Conservation (phyloP, 2,329 filamentous ascomycete genomes). For the Calonectria leucothoes region DNA sequence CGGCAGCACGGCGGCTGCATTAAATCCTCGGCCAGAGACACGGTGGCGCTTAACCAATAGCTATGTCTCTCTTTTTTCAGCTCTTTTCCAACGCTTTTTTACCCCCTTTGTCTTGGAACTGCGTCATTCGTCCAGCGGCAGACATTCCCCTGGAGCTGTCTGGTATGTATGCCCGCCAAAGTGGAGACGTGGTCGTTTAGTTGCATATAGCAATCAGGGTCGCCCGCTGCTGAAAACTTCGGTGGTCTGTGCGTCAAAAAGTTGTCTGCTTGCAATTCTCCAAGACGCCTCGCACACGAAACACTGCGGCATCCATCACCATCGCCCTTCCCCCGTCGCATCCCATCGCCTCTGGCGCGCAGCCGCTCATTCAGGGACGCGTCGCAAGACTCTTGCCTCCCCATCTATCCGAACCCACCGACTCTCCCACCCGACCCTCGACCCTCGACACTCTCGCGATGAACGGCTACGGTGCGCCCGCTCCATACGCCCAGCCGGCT, state of each 20-base stretch:
- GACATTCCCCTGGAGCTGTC: conserved; percentile 30
- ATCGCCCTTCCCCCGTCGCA: conserved; percentile 14
- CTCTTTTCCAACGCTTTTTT: conserved; percentile 2
- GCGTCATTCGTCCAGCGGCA: conserved; percentile 32
- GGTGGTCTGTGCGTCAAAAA: conserved; percentile 41
- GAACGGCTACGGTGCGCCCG: conserved; percentile 66
- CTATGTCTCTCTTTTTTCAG: background rate
- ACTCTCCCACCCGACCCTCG: conserved; percentile 1
- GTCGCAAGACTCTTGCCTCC: conserved; percentile 12
- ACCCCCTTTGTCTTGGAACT: conserved; percentile 24
- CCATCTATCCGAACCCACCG: background rate
- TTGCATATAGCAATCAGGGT: conserved; percentile 22
- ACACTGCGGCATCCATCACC: conserved; percentile 24
- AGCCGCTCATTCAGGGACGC: conserved; percentile 1
- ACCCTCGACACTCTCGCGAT: conserved; percentile 53
- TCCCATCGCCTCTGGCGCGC: conserved; percentile 9
- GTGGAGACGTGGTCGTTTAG: conserved; percentile 35
- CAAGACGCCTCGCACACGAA: conserved; percentile 19
- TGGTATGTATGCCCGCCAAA: background rate
- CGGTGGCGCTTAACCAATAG: background rate
- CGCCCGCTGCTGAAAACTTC: conserved; percentile 14
- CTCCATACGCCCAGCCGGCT: conserved; percentile 61
- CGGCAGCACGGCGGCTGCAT: conserved; percentile 5
- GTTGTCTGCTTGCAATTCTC: conserved; percentile 30
- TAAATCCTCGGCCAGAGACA: background rate